Evolutionary conservation across 331 rosid species (phyloP).

Genomic region (Prunus yedoensis): DNA sequence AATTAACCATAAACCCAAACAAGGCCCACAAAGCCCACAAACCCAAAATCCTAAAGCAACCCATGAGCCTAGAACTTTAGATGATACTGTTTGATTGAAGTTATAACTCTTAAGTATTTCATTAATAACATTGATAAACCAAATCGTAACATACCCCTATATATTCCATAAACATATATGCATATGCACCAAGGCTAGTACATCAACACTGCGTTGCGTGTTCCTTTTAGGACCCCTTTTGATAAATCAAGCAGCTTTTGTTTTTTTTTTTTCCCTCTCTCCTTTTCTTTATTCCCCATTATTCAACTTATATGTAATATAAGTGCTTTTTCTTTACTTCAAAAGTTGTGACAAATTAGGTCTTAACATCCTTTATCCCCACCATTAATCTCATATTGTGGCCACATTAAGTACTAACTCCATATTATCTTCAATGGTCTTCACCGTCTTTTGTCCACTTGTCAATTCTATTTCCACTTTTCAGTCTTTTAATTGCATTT

Average conservation of each 20-base stretch:
- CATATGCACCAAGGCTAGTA: too few species aligned
- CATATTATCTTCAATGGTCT: neutral
- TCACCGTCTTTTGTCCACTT: neutral
- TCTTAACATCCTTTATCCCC: slow-evolving; percentile 3
- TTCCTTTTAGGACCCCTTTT: neutral
- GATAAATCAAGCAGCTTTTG: neutral
- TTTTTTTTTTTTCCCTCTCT: neutral
- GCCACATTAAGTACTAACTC: neutral
- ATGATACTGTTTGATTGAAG: too few species aligned
- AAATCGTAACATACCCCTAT: too few species aligned
- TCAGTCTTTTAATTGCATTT: neutral
- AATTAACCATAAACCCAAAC: too few species aligned
- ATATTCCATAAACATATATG: too few species aligned
- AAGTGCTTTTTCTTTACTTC: neutral
- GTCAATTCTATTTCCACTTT: slow-evolving; percentile 1
- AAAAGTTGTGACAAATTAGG: neutral
- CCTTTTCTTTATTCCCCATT: slow-evolving; percentile 6
- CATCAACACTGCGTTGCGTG: neutral
- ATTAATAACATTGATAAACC: too few species aligned
- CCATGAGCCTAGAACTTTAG: too few species aligned
- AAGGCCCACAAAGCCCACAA: fast-evolving
- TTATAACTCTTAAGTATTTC: too few species aligned
- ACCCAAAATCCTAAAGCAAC: too few species aligned
- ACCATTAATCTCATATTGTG: slow-evolving; percentile 1
- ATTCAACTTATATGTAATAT: neutral